Base-by-base conservation (phyloP, 805 yeast genomes). In the Ogataea glucozyma region DNA sequence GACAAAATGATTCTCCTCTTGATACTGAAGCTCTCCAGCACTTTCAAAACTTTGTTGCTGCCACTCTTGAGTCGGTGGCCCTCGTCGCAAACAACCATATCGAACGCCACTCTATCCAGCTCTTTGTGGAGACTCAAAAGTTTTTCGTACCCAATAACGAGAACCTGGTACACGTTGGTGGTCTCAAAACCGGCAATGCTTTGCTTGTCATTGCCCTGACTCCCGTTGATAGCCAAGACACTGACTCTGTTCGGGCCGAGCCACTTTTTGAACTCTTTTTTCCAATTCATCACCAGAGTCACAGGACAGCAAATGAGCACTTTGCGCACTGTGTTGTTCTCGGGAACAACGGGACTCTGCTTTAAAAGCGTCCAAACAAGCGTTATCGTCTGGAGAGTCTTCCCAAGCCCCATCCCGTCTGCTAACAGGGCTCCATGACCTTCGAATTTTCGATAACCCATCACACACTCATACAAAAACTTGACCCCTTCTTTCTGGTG, bases 371-470 rank as follows among this genome's bases (percentile, higher is more conserved):
- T 88, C 95, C 96, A 88, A 4, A 91, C 73, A 30, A 88, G 61
- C 0, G 95, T 59, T 5, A 93, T 91, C 0, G 97, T 79, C 77
- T 83, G 90, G 31, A 93, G 64, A 0, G 98, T 90, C 56, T 86
- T 86, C 2, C 97, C 97, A 13, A 93, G 69, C 0, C 99, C 99
- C 99, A 93, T 93, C 54, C 91, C 98, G 63, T 93, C 99, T 0
- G 99, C 99, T 31, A 93, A 63, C 4, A 93, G 65, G 2, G 91
- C 90, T 0, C 99, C 98, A 31, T 65, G 53, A 0, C 78, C 76
- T 2, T 69, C 67, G 16, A 64, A 64, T 4, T 72, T 73, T 19
- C 75, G 66, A 39, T 75, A 65, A 0, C 95, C 95, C 83, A 85
- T 78, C 1, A 90, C 75, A 53, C 96, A 87, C 43, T 85, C 84